Evolutionary conservation across 2,329 filamentous ascomycete genomes (phyloP), one percentile per base, ranked within the genome.

Genomic region (Neoscytalidium dimidiatum): DNA sequence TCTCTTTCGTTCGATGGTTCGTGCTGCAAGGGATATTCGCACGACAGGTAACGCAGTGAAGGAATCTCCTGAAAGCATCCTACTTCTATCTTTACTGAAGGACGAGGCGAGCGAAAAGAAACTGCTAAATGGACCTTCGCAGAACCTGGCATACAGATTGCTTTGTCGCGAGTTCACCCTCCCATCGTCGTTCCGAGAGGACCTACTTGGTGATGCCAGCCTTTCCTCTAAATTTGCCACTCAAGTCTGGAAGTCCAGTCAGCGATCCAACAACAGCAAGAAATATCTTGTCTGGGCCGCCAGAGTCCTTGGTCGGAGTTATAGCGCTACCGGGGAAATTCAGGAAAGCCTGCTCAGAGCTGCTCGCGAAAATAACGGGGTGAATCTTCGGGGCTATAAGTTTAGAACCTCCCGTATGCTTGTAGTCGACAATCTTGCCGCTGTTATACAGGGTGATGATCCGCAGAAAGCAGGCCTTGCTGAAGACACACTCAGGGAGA

Each of bases 211-310:
- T 29, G 83, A 83, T 0, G 92, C 96, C 72, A 73, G 83, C 17
- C 83, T 87, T 48, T 89, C 92, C 11, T 75, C 86, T 13, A 75
- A 79, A 1, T 87, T 89, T 72, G 86, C 88, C 2, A 81, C 88
- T 13, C 85, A 88, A 19, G 83, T 97, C 0, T 95, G 90, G 89
- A 88, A 89, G 73, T 93, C 91, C 46, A 91, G 92, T 69, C 83
- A 86, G 65, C 83, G 85, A n/a, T 81, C 84, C 41, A 80, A 85
- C 1, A 81, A 90, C 17, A 90, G 88, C 64, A 80, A 85, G 28
- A 85, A 87, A 17, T 97, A 95, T 74, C 80, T 92, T 0, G 81
- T 91, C 0, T 99, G 96, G 96, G 91, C 92, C 49, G 94, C 92
- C 3, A 86, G 90, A 67, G 90, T 94, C 2, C 82, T 98, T 49